Conservation (phyloP, 2,329 filamentous ascomycete genomes). For the Sarocladiaceae sp. region DNA sequence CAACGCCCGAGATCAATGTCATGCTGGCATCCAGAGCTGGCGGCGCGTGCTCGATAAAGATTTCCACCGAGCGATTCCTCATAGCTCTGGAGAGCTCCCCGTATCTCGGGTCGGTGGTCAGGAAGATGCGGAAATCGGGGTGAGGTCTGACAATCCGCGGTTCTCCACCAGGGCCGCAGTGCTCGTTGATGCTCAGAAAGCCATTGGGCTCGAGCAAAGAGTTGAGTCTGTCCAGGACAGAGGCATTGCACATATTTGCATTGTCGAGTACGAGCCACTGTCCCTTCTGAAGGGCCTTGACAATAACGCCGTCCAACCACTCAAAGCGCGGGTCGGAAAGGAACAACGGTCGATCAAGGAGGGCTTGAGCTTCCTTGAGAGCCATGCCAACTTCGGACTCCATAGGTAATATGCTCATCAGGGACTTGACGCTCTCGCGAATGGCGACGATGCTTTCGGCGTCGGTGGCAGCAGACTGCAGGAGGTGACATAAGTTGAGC, state of each 20-base stretch:
- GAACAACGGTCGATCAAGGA: conserved; percentile 46
- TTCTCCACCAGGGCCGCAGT: conserved; percentile 74
- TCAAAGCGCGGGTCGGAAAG: conserved; percentile 79
- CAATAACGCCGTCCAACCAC: conserved; percentile 90
- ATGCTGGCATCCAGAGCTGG: conserved; percentile 25
- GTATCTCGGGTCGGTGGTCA: conserved; percentile 87
- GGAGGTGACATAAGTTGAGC: conserved; percentile 43
- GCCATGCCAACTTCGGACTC: conserved; percentile 40
- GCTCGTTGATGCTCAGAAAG: conserved; percentile 84
- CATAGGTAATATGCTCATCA: conserved; percentile 35
- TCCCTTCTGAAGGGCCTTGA: conserved; percentile 78
- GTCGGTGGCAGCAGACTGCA: conserved; percentile 38
- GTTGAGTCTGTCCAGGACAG: conserved; percentile 89
- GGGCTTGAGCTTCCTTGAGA: conserved; percentile 39
- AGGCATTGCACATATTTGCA: conserved; percentile 92
- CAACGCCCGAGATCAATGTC: conserved; percentile 38
- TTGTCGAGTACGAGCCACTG: conserved; percentile 95
- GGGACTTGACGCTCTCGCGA: conserved; percentile 28
- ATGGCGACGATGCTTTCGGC: conserved; percentile 31
- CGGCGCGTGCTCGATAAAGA: conserved; percentile 58
- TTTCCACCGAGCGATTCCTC: conserved; percentile 89
- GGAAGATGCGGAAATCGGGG: conserved; percentile 80
- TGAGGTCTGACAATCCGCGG: conserved; percentile 77
- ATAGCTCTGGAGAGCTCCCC: conserved; percentile 94
- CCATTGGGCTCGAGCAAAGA: conserved; percentile 90